Percentiles rank a stretch among this genome's conserved stretches.
phyloP scores from a whole-genome alignment of 2,329 filamentous ascomycete genomes.

The Eutypa lata region DNA sequence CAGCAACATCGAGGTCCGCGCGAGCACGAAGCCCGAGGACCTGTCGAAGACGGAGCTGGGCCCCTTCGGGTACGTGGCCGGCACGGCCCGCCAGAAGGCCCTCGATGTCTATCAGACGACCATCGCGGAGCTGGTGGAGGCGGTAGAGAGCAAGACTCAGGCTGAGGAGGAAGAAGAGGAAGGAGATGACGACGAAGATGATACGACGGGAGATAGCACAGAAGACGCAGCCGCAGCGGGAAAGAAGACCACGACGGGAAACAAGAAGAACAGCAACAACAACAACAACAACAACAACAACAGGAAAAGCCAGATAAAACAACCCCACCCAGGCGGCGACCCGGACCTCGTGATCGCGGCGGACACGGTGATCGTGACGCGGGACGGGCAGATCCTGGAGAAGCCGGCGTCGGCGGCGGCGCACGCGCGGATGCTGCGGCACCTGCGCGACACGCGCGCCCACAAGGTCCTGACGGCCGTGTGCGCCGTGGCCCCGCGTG shows the following conservation, averaged over 20 bases:
- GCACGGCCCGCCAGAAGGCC: conserved; percentile 81
- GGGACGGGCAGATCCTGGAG: conserved; percentile 76
- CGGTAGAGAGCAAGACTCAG: conserved; percentile 28
- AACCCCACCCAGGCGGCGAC: conserved; percentile 43
- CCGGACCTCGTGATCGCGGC: conserved; percentile 84
- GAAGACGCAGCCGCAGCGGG: background rate
- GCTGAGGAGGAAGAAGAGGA: conserved; percentile 25
- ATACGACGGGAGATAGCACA: background rate
- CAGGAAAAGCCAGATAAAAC: background rate
- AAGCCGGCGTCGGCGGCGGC: conserved; percentile 82
- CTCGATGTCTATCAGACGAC: conserved; percentile 62
- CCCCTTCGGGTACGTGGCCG: conserved; percentile 86
- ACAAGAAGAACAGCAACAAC: conserved; percentile 23
- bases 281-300: background rate
- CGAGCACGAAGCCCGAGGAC: conserved; percentile 81
- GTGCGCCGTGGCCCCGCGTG: conserved; percentile 76
- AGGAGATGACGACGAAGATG: background rate
- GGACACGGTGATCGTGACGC: conserved; percentile 83
- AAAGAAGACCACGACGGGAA: conserved; percentile 34
- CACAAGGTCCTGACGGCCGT: conserved; percentile 88
- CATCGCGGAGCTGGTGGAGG: conserved; percentile 32
- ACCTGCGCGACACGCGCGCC: conserved; percentile 69
- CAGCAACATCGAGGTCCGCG: conserved; percentile 75
- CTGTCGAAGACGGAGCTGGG: conserved; percentile 71
- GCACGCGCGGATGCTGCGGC: conserved; percentile 80